These are phyloP conservation scores for Atalantia buxifolia DNA, from an alignment of 345 rosid species.

Conservation along the genomic window DNA sequence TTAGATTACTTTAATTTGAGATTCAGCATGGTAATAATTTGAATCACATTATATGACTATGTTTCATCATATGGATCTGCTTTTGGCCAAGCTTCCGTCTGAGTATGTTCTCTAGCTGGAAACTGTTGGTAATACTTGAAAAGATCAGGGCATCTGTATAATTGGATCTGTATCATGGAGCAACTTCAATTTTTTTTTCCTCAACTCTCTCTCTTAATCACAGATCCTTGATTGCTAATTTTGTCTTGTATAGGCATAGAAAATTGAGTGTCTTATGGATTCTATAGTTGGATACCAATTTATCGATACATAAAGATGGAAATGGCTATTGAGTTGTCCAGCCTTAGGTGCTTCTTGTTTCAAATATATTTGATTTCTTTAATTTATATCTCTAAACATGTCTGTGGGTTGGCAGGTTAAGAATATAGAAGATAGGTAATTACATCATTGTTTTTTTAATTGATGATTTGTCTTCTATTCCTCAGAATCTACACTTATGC, in stretches of 20 bases:
- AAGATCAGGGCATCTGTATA: neutral
- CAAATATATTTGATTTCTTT: neutral
- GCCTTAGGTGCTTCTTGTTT: neutral
- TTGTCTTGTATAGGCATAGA: neutral
- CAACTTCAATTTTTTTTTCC: neutral
- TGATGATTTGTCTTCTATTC: neutral
- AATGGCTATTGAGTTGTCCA: neutral
- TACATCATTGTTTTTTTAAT: neutral
- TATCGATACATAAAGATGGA: neutral
- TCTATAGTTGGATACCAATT: neutral
- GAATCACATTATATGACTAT: neutral
- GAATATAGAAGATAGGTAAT: neutral
- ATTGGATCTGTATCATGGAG: neutral
- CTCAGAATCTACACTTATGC: neutral
- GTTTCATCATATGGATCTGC: too few relatives aligned
- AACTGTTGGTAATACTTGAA: neutral
- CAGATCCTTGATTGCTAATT: neutral
- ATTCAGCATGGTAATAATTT: neutral
- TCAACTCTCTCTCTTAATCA: neutral
- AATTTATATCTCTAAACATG: neutral
- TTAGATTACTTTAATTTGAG: neutral
- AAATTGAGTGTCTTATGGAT: neutral
- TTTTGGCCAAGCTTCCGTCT: too few relatives aligned
- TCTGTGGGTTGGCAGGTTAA: neutral
- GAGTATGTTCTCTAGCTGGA: too few relatives aligned